Conservation (phyloP, 345 rosid species). For the Eucalyptus decipiens region DNA sequence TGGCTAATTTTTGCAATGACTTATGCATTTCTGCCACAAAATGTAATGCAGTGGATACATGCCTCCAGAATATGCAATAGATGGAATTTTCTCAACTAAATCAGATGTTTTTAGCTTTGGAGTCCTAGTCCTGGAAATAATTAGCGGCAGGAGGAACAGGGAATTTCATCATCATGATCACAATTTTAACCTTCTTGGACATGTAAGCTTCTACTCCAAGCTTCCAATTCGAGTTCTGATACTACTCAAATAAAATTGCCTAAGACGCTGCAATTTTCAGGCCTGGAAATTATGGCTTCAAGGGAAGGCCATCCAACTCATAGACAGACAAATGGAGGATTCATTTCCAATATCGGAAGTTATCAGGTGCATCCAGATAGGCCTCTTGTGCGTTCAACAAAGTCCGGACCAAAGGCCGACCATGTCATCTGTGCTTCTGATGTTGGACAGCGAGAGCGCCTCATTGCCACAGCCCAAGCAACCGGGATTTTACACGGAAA, state of each 20-base stretch:
- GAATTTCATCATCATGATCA: neutral
- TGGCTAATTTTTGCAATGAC: neutral
- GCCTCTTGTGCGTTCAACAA: neutral
- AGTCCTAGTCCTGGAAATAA: neutral
- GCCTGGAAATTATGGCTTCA: neutral
- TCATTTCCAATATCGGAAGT: slow-evolving; percentile 1
- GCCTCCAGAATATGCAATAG: neutral
- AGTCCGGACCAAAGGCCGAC: neutral
- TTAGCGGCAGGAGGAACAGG: neutral
- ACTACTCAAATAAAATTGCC: neutral
- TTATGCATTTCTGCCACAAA: neutral
- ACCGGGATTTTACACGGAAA: neutral
- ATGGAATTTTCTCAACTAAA: neutral
- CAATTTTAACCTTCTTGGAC: neutral
- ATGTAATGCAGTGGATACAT: neutral
- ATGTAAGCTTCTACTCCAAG: neutral
- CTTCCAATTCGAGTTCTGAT: neutral
- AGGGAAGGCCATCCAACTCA: slow-evolving; percentile 4
- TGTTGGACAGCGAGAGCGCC: neutral
- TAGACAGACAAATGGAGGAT: slow-evolving; percentile 10
- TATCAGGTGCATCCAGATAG: neutral
- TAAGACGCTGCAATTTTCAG: neutral
- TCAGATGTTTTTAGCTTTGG: neutral
- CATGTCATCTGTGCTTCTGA: neutral
- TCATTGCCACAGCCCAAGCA: neutral